phyloP scores from a whole-genome alignment of 2,329 filamentous ascomycete genomes.

The Zymoseptoria pseudotritici region DNA sequence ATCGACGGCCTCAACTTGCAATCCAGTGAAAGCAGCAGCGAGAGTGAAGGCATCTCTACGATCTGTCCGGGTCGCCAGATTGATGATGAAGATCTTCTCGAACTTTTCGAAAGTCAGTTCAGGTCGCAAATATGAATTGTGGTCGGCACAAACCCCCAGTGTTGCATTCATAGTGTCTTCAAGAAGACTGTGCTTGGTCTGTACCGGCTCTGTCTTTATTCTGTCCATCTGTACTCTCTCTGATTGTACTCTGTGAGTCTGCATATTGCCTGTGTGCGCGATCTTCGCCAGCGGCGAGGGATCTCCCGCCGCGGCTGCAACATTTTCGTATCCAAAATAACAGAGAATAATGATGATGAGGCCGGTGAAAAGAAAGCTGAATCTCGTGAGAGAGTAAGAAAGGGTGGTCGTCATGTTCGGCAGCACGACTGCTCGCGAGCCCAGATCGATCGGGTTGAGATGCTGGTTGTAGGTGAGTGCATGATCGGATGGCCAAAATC shows the following conservation, averaged over 20 bases:
- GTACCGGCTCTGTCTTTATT: not conserved
- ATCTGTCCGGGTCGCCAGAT: conserved; percentile 45
- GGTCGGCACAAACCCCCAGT: not conserved
- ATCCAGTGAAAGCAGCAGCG: conserved; percentile 39
- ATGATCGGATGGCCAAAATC: not conserved
- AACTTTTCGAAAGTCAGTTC: conserved; percentile 32
- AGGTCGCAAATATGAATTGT: not conserved
- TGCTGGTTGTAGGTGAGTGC: not conserved
- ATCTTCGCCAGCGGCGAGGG: not conserved
- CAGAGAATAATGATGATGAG: not conserved
- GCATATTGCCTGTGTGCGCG: no score
- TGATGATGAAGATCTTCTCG: conserved; percentile 45
- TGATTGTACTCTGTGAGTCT: not conserved
- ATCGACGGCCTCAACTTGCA: conserved; percentile 41
- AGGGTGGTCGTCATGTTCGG: not conserved
- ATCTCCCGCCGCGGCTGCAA: not conserved
- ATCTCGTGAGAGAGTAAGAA: not conserved
- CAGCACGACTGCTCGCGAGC: not conserved
- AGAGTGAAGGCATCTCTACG: conserved; percentile 44
- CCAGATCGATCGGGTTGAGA: not conserved
- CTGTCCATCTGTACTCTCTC: not conserved
- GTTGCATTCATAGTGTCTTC: not conserved
- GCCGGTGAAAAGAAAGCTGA: not conserved
- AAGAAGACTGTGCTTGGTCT: not conserved
- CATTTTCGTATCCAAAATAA: not conserved